phyloP scores from a whole-genome alignment of 805 yeast species.

The Cyberlindnera maclurae region DNA sequence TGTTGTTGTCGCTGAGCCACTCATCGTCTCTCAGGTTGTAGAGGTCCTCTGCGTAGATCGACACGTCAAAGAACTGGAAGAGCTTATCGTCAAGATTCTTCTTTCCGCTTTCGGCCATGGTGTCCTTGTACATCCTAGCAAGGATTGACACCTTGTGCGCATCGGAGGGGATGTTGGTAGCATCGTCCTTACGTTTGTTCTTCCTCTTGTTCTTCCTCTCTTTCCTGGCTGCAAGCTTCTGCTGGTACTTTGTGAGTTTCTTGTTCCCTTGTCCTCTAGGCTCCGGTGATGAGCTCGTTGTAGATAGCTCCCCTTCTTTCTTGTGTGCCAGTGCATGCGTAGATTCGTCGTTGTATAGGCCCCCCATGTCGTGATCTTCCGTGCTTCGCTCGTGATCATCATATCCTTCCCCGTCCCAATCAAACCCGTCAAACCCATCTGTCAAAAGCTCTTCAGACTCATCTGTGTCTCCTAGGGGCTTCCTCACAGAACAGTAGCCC shows the following conservation, averaged over 20 bases:
- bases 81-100: slow-evolving; percentile 20
- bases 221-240: neutral
- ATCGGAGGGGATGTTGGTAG: slow-evolving; percentile 12
- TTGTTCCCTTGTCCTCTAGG: slow-evolving; percentile 5
- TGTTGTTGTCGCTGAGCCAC: slow-evolving; percentile 70
- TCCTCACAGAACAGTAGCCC: slow-evolving; percentile 18
- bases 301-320: neutral
- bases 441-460: slow-evolving; percentile 5
- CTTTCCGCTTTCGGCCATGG: slow-evolving; percentile 7
- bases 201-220: slow-evolving; percentile 6
- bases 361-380: slow-evolving; percentile 1
- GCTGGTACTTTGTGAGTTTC: slow-evolving; percentile 1
- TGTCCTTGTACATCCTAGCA: slow-evolving; percentile 12
- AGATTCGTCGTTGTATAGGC: slow-evolving; percentile 7
- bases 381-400: neutral
- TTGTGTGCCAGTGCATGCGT: slow-evolving; percentile 8
- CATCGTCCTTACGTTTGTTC: slow-evolving; percentile 10
- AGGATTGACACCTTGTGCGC: slow-evolving; percentile 12
- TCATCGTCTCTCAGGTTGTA: slow-evolving; percentile 52
- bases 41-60: slow-evolving; percentile 53
- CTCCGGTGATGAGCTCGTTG: neutral
- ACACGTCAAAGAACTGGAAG: slow-evolving; percentile 47
- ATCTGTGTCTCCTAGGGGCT: neutral
- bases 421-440: slow-evolving; percentile 37
- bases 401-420: slow-evolving; percentile 23